phyloP scores from a whole-genome alignment of 1,284 basidiomycete genomes.

The Pseudozyma hubeiensis region DNA sequence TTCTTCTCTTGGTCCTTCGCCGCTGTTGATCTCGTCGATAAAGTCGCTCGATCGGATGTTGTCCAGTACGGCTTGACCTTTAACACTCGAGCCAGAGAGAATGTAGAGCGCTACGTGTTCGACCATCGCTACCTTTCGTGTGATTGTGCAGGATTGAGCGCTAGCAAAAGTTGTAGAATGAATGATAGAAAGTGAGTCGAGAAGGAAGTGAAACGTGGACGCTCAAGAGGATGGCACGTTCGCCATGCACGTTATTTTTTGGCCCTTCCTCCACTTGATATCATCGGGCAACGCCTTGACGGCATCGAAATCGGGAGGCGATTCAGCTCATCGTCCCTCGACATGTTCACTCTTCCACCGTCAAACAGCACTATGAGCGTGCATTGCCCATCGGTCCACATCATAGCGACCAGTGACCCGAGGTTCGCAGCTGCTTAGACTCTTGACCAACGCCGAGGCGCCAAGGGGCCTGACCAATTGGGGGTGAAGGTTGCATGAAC shows the following conservation, averaged over 20 bases:
- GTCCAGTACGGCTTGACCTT: conserved; percentile 29
- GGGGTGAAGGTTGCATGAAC: not conserved
- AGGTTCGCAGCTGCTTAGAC: conserved; percentile 12
- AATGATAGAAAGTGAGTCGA: conserved; percentile 1
- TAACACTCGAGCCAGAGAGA: conserved; percentile 20
- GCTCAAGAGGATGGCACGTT: too few relatives aligned
- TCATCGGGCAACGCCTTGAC: too few relatives aligned
- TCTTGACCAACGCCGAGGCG: conserved; percentile 21
- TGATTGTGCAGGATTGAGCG: not conserved
- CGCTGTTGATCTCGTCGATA: conserved; percentile 57
- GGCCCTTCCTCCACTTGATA: too few relatives aligned
- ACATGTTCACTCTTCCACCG: too few relatives aligned
- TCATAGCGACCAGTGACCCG: too few relatives aligned
- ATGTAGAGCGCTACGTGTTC: conserved; percentile 53
- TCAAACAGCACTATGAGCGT: too few relatives aligned
- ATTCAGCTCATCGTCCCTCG: too few relatives aligned
- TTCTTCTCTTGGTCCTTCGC: conserved; percentile 51
- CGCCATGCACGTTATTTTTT: too few relatives aligned
- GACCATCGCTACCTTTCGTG: conserved; percentile 10
- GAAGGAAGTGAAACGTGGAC: too few relatives aligned
- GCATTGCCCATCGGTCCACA: too few relatives aligned
- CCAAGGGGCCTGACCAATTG: not conserved
- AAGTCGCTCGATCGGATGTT: conserved; percentile 55
- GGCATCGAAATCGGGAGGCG: too few relatives aligned
- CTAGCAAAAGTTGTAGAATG: not conserved